Evolutionary conservation across 1,284 basidiomycete genomes (phyloP).

Genomic region (Phaffia rhodozyma): DNA sequence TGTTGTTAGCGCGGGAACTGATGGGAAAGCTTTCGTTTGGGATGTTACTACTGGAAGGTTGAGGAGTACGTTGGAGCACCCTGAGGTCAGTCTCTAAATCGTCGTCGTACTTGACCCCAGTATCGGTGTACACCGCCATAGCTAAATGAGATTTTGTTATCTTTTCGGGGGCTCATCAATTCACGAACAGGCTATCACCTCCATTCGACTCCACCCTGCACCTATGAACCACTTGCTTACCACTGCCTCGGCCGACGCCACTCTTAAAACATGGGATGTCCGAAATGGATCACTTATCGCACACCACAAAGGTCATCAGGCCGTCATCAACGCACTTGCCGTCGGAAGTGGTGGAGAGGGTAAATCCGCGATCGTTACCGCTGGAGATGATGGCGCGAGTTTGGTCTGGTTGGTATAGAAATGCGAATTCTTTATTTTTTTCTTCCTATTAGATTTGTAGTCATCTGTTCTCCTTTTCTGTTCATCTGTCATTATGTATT

Average conservation of each 20-base stretch:
- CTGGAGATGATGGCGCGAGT: slow-evolving; percentile 72
- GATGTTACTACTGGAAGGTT: slow-evolving; percentile 74
- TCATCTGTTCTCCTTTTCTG: too few species aligned
- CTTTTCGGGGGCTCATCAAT: not conserved
- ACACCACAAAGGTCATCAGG: slow-evolving; percentile 73
- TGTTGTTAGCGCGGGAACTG: slow-evolving; percentile 79
- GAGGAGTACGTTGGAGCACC: slow-evolving; percentile 63
- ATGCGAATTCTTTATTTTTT: not conserved
- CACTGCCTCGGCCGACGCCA: slow-evolving; percentile 73
- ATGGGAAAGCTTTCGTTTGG: slow-evolving; percentile 90
- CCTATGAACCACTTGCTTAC: slow-evolving; percentile 59
- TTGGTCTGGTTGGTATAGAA: slow-evolving; percentile 47
- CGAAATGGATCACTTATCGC: slow-evolving; percentile 66
- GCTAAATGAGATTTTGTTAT: slow-evolving; percentile 11
- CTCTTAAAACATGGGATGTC: slow-evolving; percentile 83
- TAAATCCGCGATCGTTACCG: slow-evolving; percentile 54
- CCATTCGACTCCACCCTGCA: slow-evolving; percentile 57
- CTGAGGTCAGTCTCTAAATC: slow-evolving; percentile 42
- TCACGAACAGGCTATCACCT: slow-evolving; percentile 70
- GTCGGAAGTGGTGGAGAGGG: slow-evolving; percentile 42
- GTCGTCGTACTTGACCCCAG: not conserved
- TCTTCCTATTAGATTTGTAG: too few species aligned
- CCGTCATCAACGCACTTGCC: slow-evolving; percentile 63
- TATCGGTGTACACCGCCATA: slow-evolving; percentile 18
- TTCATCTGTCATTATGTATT: too few species aligned